Evolutionary conservation across 2,329 filamentous ascomycete genomes (phyloP), one percentile per base, ranked within the genome.

Genomic region (Arthrobotrys sinensis): DNA sequence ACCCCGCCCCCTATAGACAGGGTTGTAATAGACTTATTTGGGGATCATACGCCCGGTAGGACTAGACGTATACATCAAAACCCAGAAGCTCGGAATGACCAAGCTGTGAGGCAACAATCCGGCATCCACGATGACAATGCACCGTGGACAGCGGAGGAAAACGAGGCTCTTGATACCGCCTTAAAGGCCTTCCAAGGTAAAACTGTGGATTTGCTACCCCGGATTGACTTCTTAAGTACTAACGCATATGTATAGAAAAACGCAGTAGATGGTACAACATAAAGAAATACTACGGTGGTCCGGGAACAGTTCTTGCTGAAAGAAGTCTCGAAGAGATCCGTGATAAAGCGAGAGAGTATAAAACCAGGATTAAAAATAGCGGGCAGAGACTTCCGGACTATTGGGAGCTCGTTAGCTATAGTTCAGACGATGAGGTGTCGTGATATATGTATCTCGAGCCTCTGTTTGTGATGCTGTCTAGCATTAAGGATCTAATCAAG

Each of bases 81-180:
- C 32, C 38, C 28, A 7, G 28, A 21, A 8, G 52, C 14, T 11
- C 24, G n/a, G 4, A 50, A 48, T 36, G 45, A 43, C 19, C 32
- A 32, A 19, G 11, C 2, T 2, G 16, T 4, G n/a, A 40, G 43
- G 14, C 28, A 21, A 7, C 12, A 53, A 52, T 63, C 50, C 14
- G 73, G 66, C 2, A 63, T 77, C 43, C 63, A 67, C 5, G 53
- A 67, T 16, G 70, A 75, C 60, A 53, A 50, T n/a, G 66, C 57
- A n/a, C 64, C 72, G n/a, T 78, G 75, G 75, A 78, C 60, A 4
- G 24, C 65, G 4, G 62, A 53, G 4, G 75, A 78, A n/a, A 78
- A 72, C 36, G 6, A 16, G 0, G 50, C 28, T 11, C 53, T 78
- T 6, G 67, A 72, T 34, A 7, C 11, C 6, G 55, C 53, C 38